These are phyloP conservation scores for Emergomyces orientalis DNA, from an alignment of 2,329 filamentous ascomycete species.

Conservation along the genomic window DNA sequence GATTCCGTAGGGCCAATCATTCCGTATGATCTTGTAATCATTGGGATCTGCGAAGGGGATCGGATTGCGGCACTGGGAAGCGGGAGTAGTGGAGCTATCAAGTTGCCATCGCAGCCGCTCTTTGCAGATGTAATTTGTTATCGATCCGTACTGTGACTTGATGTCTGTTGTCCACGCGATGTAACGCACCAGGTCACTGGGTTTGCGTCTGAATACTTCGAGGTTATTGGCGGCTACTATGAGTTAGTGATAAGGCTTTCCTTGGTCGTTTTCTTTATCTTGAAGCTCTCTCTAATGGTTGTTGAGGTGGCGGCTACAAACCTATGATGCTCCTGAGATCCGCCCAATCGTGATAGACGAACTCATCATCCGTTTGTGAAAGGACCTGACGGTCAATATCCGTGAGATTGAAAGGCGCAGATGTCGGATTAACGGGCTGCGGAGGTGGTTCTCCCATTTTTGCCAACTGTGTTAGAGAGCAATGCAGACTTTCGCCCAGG, in stretches of 20 bases:
- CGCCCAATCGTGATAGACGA: slow-evolving; percentile 44
- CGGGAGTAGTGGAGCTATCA: slow-evolving; percentile 18
- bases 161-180: slow-evolving; percentile 49
- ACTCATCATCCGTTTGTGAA: slow-evolving; percentile 45
- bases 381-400: slow-evolving; percentile 42
- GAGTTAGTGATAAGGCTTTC: slow-evolving; percentile 5
- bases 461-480: background rate
- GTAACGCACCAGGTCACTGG: slow-evolving; percentile 50
- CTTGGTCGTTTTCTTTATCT: background rate
- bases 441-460: slow-evolving; percentile 8
- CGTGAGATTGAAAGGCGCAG: slow-evolving; percentile 41
- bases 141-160: slow-evolving; percentile 47
- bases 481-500: background rate
- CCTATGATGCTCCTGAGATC: slow-evolving; percentile 45
- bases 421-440: background rate
- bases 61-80: slow-evolving; percentile 27
- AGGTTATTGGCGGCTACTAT: slow-evolving; percentile 42
- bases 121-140: slow-evolving; percentile 48
- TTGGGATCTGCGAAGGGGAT: slow-evolving; percentile 45
- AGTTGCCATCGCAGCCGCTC: slow-evolving; percentile 47
- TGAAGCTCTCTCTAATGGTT: too few species aligned
- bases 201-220: slow-evolving; percentile 48
- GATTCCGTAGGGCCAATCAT: slow-evolving; percentile 57
- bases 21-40: slow-evolving; percentile 50
- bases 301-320: slow-evolving; percentile 22